Evolutionary conservation across 495 filamentous ascomycete species (phyloP).

Genomic region (Lophiostoma macrostomum): DNA sequence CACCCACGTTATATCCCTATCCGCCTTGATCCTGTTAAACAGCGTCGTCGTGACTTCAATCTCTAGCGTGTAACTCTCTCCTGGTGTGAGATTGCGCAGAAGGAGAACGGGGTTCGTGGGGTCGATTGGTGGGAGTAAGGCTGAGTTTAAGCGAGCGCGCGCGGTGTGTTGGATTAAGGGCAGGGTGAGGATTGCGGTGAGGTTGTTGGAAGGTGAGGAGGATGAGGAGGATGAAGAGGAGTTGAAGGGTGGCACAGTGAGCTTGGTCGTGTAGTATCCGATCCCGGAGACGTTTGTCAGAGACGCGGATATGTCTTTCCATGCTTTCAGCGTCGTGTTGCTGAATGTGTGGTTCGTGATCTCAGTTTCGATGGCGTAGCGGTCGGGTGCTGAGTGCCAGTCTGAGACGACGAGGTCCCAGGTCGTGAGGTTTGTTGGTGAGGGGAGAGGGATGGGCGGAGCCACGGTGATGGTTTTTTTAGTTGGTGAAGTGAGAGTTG

Average conservation of each 20-base stretch:
- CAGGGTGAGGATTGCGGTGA: conserved; percentile 23
- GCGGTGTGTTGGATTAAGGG: conserved; percentile 26
- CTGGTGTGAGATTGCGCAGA: conserved; percentile 3
- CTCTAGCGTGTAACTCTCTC: conserved; percentile 9
- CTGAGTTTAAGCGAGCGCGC: conserved; percentile 22
- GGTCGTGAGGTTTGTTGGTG: conserved; percentile 11
- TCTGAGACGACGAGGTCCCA: conserved; percentile 28
- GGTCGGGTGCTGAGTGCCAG: conserved; percentile 24
- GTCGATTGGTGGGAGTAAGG: conserved; percentile 26
- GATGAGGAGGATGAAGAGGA: neutral
- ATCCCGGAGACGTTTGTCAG: conserved; percentile 19
- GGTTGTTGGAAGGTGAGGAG: neutral
- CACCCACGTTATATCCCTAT: conserved; percentile 2
- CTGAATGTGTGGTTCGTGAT: conserved; percentile 14
- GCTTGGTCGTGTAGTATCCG: conserved; percentile 29
- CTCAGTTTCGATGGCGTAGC: conserved; percentile 5
- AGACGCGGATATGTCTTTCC: conserved; percentile 19
- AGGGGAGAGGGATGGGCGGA: neutral
- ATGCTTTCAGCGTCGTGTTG: conserved; percentile 15
- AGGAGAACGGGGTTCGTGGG: conserved; percentile 18
- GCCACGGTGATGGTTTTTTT: neutral
- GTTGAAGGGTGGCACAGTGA: conserved; percentile 11
- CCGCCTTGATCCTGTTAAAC: conserved; percentile 20
- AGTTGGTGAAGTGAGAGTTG: conserved; percentile 12
- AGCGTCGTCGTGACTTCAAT: conserved; percentile 30